phyloP scores from a whole-genome alignment of 1,284 basidiomycete species.

The Pseudozyma sp. region DNA sequence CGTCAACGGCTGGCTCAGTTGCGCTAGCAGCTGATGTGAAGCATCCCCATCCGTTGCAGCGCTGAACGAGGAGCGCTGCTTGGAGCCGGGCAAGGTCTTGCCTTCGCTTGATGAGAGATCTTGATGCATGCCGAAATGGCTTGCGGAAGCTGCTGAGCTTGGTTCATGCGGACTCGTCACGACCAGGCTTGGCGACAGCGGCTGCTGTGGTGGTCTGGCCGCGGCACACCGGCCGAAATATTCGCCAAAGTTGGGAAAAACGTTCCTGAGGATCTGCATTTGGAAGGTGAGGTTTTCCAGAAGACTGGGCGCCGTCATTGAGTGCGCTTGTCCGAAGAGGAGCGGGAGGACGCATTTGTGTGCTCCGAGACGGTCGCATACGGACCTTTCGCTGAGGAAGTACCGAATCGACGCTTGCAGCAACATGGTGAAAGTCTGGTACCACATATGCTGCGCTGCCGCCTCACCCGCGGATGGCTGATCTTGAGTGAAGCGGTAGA shows the following conservation, averaged over 20 bases:
- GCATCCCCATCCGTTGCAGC: not conserved
- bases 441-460: slow-evolving; percentile 13
- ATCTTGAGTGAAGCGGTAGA: slow-evolving; percentile 13
- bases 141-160: not conserved
- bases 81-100: not conserved
- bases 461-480: slow-evolving; percentile 9
- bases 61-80: not conserved
- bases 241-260: slow-evolving; percentile 44
- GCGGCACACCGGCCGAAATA: slow-evolving; percentile 29
- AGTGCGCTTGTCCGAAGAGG: slow-evolving; percentile 22
- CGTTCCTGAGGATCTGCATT: slow-evolving; percentile 34
- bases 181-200: not conserved
- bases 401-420: slow-evolving; percentile 20
- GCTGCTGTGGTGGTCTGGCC: slow-evolving; percentile 9
- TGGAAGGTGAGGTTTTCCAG: slow-evolving; percentile 23
- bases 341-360: slow-evolving; percentile 30
- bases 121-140: not conserved
- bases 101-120: not conserved
- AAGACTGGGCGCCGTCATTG: slow-evolving; percentile 22
- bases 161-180: not conserved
- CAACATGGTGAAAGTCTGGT: slow-evolving; percentile 30
- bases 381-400: slow-evolving; percentile 24
- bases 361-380: slow-evolving; percentile 34
- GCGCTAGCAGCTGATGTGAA: not conserved
- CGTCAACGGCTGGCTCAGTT: not conserved